Percentiles rank a stretch among this genome's conserved stretches.
These are phyloP conservation scores for Gossypioides kirkii DNA, from an alignment of 345 rosid genomes.

Conservation along the genomic window DNA sequence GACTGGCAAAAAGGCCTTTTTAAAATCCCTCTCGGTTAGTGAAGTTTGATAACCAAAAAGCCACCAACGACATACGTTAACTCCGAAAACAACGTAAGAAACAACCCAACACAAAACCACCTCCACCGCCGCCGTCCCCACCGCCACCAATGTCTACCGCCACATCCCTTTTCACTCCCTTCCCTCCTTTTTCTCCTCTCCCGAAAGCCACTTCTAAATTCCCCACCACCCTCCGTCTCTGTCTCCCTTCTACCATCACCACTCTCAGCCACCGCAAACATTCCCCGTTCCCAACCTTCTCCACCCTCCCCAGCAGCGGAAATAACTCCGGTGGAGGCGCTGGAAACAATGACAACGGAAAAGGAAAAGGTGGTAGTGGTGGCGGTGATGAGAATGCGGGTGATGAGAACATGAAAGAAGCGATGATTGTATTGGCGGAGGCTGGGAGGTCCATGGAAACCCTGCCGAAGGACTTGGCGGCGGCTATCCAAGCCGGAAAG, in stretches of 20 bases:
- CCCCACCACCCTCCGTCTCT: constrained; percentile 18
- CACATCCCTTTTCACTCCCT: constrained; percentile 35
- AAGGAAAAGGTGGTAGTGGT: constrained; percentile 30
- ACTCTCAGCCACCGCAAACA: constrained; percentile 19
- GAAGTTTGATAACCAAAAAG: no score
- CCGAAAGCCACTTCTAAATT: background rate
- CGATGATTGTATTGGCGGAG: constrained; percentile 53
- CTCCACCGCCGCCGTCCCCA: background rate
- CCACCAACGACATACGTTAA: background rate
- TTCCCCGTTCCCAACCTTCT: constrained; percentile 5
- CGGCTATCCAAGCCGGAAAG: constrained; percentile 64
- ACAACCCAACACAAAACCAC: background rate
- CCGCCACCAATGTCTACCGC: constrained; percentile 45
- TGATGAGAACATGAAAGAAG: constrained; percentile 59
- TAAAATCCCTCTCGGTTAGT: no score
- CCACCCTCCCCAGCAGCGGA: constrained; percentile 30
- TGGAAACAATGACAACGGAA: constrained; percentile 13
- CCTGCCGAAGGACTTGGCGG: constrained; percentile 73
- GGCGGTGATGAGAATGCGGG: constrained; percentile 42
- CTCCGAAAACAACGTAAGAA: background rate
- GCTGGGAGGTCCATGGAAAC: constrained; percentile 52
- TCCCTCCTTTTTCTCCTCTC: constrained; percentile 21
- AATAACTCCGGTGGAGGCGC: constrained; percentile 28
- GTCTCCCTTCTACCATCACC: background rate
- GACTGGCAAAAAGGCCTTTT: no score